Conservation (phyloP, 768 basidiomycete species). For the Trametes cubensis region DNA sequence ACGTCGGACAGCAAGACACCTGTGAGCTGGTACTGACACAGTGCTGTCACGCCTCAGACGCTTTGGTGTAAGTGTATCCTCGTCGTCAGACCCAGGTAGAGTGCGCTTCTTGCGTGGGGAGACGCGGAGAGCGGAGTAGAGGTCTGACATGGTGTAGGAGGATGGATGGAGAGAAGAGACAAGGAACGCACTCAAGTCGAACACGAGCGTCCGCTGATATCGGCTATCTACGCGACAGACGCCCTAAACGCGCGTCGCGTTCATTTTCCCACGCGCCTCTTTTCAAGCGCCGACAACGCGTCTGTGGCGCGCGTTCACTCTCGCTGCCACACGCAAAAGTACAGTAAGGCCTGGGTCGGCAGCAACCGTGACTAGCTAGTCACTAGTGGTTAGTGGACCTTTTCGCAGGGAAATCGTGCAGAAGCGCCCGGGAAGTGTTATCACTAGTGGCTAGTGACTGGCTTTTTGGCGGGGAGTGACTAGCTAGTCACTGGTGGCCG, state of each 20-base stretch:
- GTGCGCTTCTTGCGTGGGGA: slow-evolving; percentile 74
- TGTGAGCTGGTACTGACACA: slow-evolving; percentile 5
- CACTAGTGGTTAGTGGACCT: too few relatives aligned
- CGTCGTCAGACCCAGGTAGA: slow-evolving; percentile 52
- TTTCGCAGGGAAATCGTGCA: too few relatives aligned
- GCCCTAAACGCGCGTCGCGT: slow-evolving; percentile 5
- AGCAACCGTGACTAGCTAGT: too few relatives aligned
- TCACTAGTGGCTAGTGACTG: too few relatives aligned
- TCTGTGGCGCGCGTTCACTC: slow-evolving; percentile 13
- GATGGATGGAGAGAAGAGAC: slow-evolving; percentile 25
- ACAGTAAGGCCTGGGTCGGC: too few relatives aligned
- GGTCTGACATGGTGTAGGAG: slow-evolving; percentile 51
- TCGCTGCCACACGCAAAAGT: neutral
- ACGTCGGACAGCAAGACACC: neutral
- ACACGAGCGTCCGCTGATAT: slow-evolving; percentile 12
- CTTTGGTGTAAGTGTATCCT: slow-evolving; percentile 65
- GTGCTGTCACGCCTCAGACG: slow-evolving; percentile 48
- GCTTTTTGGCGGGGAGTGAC: too few relatives aligned
- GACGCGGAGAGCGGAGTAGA: slow-evolving; percentile 62
- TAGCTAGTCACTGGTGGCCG: too few relatives aligned
- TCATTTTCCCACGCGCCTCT: slow-evolving; percentile 17
- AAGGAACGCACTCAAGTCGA: slow-evolving; percentile 21
- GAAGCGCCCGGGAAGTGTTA: too few relatives aligned
- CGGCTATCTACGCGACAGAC: slow-evolving; percentile 9
- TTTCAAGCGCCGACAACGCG: slow-evolving; percentile 17